Evolutionary conservation across 1,139 yeast genomes (phyloP).

Genomic region (Debaryomycetaceae sp.): DNA sequence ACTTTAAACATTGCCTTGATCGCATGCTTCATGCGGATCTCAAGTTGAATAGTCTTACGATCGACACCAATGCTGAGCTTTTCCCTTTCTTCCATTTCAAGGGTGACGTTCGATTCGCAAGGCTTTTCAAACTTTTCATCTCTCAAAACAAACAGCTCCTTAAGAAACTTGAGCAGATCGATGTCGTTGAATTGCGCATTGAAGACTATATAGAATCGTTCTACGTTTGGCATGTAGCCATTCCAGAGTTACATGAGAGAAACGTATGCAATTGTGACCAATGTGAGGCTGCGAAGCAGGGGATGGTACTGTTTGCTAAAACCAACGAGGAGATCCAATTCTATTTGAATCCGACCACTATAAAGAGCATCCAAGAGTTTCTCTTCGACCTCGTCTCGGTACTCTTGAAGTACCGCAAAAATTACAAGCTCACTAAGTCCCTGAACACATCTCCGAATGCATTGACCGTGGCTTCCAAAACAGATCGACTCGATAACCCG

Average conservation of each 20-base stretch:
- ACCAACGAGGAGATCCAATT: slow-evolving; percentile 11
- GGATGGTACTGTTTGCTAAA: slow-evolving; percentile 5
- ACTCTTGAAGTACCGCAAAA: slow-evolving; percentile 4
- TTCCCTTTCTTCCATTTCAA: slow-evolving; percentile 7
- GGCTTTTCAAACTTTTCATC: slow-evolving; percentile 2
- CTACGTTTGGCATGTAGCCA: slow-evolving; percentile 7
- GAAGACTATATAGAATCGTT: slow-evolving; percentile 11
- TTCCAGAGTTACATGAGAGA: slow-evolving; percentile 1
- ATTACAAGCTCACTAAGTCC: not conserved
- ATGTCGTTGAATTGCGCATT: slow-evolving; percentile 1
- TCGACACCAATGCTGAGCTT: slow-evolving; percentile 9
- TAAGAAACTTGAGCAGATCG: not conserved
- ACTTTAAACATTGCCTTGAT: slow-evolving; percentile 6
- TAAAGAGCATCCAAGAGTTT: slow-evolving; percentile 6
- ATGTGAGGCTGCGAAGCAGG: slow-evolving; percentile 2
- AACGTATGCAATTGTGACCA: slow-evolving; percentile 3
- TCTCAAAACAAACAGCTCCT: slow-evolving; percentile 5
- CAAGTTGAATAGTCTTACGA: slow-evolving; percentile 3
- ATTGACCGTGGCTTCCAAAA: slow-evolving; percentile 1
- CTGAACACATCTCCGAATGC: slow-evolving; percentile 1
- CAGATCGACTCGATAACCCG: not conserved
- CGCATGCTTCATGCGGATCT: slow-evolving; percentile 1
- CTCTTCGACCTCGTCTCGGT: slow-evolving; percentile 8
- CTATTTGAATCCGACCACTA: slow-evolving; percentile 11
- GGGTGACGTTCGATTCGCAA: slow-evolving; percentile 3